Conservation (phyloP, 2,329 filamentous ascomycete species). For the Pseudocercospora pini-densiflorae region DNA sequence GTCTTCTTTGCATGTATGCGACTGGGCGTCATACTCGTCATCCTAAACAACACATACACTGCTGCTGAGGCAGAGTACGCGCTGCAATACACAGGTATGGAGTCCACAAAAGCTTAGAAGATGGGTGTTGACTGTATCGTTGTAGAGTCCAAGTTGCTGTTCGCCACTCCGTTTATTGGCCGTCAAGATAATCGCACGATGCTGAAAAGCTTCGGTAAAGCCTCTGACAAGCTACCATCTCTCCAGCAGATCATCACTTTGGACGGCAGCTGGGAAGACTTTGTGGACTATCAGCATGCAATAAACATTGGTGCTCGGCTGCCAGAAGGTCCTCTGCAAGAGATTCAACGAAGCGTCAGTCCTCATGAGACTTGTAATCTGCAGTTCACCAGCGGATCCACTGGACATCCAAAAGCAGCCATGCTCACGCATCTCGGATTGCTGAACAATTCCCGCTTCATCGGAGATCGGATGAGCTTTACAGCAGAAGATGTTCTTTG, state of each 20-base stretch:
- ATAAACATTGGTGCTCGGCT: constrained; percentile 53
- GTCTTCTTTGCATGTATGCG: constrained; percentile 73
- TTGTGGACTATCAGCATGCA: constrained; percentile 33
- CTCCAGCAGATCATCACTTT: constrained; percentile 36
- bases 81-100: constrained; percentile 68
- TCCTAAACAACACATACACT: constrained; percentile 83
- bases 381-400: constrained; percentile 77
- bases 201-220: constrained; percentile 44
- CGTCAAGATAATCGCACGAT: constrained; percentile 66
- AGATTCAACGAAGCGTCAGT: constrained; percentile 60
- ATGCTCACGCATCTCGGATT: constrained; percentile 63
- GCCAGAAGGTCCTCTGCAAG: constrained; percentile 56
- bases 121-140: not conserved
- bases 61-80: constrained; percentile 73
- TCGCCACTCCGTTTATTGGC: constrained; percentile 72
- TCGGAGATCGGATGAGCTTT: constrained; percentile 73
- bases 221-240: constrained; percentile 24
- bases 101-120: not conserved
- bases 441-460: constrained; percentile 37
- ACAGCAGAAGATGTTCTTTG: constrained; percentile 71
- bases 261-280: constrained; percentile 27
- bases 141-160: constrained; percentile 67
- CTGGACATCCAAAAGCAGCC: constrained; percentile 72
- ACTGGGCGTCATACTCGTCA: constrained; percentile 62
- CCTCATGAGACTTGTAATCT: constrained; percentile 73